Percentiles rank a stretch among this genome's conserved stretches.
Conservation (phyloP, 2,329 filamentous ascomycete genomes). For the Trichoderma atrobrunneum region DNA sequence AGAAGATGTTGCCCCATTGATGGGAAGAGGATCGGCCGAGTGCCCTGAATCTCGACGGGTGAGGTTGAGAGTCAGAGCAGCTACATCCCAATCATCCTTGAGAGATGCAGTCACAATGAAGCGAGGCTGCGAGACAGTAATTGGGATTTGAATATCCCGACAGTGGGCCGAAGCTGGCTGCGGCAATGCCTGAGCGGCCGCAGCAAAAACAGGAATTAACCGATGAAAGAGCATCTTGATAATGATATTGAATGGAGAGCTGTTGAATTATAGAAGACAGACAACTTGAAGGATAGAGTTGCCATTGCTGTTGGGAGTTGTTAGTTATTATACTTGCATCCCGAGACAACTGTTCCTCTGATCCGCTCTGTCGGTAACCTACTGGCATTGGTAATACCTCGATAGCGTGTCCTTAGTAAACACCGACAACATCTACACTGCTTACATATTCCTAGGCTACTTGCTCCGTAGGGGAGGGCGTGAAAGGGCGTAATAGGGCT, state of each 20-base stretch:
- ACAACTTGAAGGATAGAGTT: background rate
- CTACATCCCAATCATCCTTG: slow-evolving; percentile 3
- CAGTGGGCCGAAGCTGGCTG: background rate
- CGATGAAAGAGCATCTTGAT: background rate
- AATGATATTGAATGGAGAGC: background rate
- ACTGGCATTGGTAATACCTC: background rate
- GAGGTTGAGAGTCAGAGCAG: slow-evolving; percentile 3
- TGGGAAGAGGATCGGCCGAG: background rate
- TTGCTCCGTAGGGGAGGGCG: background rate
- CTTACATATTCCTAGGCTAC: background rate
- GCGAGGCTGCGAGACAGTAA: slow-evolving; percentile 2
- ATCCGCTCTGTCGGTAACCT: background rate
- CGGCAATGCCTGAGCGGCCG: background rate
- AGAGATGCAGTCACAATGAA: background rate
- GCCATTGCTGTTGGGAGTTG: background rate
- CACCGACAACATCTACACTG: background rate
- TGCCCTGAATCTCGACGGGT: background rate
- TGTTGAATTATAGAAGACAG: background rate
- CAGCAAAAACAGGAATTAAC: background rate
- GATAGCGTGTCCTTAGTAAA: background rate
- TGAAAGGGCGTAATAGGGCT: background rate
- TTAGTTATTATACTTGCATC: background rate
- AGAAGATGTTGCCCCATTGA: background rate
- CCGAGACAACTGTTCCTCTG: background rate
- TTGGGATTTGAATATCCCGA: slow-evolving; percentile 3